Conservation (phyloP, 225 moss, liverwort and hornwort species). For the Ulota crispa region DNA sequence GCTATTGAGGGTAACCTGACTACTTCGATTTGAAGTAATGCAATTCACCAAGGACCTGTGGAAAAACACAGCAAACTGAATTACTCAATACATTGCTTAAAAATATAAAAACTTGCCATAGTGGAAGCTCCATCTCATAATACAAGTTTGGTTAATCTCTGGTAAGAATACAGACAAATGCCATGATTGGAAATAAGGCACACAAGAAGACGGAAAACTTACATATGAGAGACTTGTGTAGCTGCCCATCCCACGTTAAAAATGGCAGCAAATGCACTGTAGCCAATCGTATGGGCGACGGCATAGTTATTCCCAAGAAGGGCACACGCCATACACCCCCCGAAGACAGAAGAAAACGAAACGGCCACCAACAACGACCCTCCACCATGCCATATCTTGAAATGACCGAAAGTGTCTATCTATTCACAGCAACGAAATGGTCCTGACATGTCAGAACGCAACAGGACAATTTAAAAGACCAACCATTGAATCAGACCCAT, state of each 20-base stretch:
- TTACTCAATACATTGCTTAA: background rate
- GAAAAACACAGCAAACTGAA: background rate
- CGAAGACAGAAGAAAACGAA: slow-evolving; percentile 97
- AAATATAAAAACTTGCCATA: background rate
- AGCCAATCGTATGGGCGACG: slow-evolving; percentile 65
- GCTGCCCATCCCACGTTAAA: slow-evolving; percentile 99
- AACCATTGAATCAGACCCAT: background rate
- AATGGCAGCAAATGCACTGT: slow-evolving; percentile 84
- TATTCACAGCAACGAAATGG: slow-evolving; percentile 18
- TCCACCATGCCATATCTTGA: slow-evolving; percentile 90
- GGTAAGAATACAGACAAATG: background rate
- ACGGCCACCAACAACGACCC: slow-evolving; percentile 85
- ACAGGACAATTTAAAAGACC: background rate
- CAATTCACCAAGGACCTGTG: slow-evolving; percentile 94
- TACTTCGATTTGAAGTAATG: slow-evolving; percentile 82
- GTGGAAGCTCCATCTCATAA: background rate
- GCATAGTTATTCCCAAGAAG: slow-evolving; percentile 64
- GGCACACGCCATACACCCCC: slow-evolving; percentile 75
- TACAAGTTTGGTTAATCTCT: background rate
- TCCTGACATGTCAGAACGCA: slow-evolving; percentile 1
- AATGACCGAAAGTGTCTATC: slow-evolving; percentile 92
- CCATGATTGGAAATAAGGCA: background rate
- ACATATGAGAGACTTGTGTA: slow-evolving; percentile 99
- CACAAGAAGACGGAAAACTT: slow-evolving; percentile 13
- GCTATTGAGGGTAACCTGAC: slow-evolving; percentile 95